phyloP scores from a whole-genome alignment of 116 monocot species.

The Dioscorea cayenensis region DNA sequence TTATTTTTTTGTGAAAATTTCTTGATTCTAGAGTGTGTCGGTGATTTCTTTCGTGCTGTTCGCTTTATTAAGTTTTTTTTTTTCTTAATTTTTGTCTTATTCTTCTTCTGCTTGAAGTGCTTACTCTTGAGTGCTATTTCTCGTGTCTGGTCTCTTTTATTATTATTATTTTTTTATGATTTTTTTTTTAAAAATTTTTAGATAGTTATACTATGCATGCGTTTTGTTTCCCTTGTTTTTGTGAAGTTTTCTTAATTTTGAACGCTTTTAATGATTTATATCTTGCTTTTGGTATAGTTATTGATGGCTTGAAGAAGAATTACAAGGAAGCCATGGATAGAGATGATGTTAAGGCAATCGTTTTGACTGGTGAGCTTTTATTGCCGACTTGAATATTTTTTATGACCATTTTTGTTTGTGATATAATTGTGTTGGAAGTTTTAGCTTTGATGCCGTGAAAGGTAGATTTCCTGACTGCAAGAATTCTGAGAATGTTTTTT shows the following conservation, averaged over 20 bases:
- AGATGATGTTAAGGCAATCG: constrained; percentile 84
- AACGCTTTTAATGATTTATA: too few species aligned
- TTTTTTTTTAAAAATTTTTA: too few species aligned
- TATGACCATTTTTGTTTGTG: not conserved
- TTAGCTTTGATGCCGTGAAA: not conserved
- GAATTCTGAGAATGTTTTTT: too few species aligned
- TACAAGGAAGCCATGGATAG: constrained; percentile 70
- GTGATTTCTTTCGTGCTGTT: not conserved
- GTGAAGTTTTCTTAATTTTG: too few species aligned
- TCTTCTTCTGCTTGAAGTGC: too few species aligned
- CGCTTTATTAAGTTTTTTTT: not conserved
- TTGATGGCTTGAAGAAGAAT: constrained; percentile 56
- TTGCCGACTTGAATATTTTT: not conserved
- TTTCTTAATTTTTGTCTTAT: not conserved
- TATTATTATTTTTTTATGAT: too few species aligned
- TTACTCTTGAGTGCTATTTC: not conserved
- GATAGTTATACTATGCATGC: not conserved
- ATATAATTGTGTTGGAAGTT: too few species aligned
- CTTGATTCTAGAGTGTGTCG: too few species aligned
- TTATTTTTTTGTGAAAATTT: too few species aligned
- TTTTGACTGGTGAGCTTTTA: constrained; percentile 62
- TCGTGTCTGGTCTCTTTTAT: not conserved
- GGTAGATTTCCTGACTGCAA: too few species aligned
- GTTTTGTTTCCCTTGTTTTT: too few species aligned
- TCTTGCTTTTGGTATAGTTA: constrained; percentile 23